These are phyloP conservation scores for Xylariales sp. DNA, from an alignment of 2,329 filamentous ascomycete genomes.

Conservation along the genomic window DNA sequence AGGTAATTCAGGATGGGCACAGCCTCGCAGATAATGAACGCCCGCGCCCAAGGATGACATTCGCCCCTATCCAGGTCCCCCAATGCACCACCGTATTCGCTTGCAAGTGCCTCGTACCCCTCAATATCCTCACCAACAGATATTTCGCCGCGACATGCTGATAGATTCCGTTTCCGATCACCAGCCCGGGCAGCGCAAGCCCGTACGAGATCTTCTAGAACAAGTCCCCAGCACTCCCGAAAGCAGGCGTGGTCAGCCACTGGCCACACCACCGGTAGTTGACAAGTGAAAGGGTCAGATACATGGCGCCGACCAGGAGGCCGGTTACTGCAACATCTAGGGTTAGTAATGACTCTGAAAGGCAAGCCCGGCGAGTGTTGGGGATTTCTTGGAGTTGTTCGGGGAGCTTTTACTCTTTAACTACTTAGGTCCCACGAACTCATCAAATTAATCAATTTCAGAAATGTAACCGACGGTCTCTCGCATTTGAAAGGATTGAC, in stretches of 20 bases:
- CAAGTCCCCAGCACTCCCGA: slow-evolving; percentile 22
- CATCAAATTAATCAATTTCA: no score
- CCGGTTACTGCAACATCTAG: no score
- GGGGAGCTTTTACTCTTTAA: no score
- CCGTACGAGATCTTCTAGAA: slow-evolving; percentile 30
- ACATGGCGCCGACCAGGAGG: slow-evolving; percentile 20
- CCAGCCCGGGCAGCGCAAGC: slow-evolving; percentile 23
- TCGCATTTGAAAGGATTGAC: no score
- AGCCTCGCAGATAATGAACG: slow-evolving; percentile 28
- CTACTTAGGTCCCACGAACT: no score
- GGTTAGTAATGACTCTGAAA: no score
- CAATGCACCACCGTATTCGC: slow-evolving; percentile 30
- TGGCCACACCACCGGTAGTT: slow-evolving; percentile 26
- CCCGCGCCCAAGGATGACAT: slow-evolving; percentile 22
- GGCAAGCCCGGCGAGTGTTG: no score
- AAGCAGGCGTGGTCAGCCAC: slow-evolving; percentile 24
- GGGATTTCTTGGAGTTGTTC: no score
- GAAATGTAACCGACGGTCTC: no score
- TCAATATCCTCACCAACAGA: slow-evolving; percentile 33
- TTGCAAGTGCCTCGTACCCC: slow-evolving; percentile 31
- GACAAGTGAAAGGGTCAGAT: slow-evolving; percentile 25
- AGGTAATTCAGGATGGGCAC: slow-evolving; percentile 33
- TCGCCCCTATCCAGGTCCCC: slow-evolving; percentile 32
- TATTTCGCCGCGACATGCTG: slow-evolving; percentile 36
- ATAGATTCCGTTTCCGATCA: slow-evolving; percentile 27